Conservation (phyloP, 768 basidiomycete species). For the Fomitopsis serialis region DNA sequence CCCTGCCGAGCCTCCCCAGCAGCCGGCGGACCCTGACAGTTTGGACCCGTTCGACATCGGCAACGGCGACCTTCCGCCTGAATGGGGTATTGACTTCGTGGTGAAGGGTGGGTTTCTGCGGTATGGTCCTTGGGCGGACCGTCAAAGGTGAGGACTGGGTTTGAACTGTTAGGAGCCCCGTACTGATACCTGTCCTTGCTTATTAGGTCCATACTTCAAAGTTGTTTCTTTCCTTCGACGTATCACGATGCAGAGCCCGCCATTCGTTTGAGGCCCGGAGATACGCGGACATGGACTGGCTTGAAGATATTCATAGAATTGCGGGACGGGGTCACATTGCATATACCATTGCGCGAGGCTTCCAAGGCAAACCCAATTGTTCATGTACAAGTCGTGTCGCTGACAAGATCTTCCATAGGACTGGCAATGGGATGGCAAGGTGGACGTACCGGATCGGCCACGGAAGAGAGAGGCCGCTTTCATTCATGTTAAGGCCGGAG, state of each 20-base stretch:
- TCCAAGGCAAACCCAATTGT: constrained; percentile 57
- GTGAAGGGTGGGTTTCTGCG: constrained; percentile 70
- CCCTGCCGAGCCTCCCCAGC: constrained; percentile 31
- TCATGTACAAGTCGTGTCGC: neutral
- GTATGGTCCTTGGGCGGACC: constrained; percentile 97
- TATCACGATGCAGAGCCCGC: constrained; percentile 62
- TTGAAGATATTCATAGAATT: constrained; percentile 81
- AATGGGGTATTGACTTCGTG: constrained; percentile 89
- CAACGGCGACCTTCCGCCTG: constrained; percentile 83
- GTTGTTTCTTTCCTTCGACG: constrained; percentile 75
- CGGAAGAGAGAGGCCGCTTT: constrained; percentile 62
- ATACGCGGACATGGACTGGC: constrained; percentile 77
- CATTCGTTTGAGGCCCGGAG: constrained; percentile 61
- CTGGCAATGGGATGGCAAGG: constrained; percentile 85
- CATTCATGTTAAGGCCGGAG: constrained; percentile 69
- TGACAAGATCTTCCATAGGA: constrained; percentile 42
- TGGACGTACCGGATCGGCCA: constrained; percentile 40
- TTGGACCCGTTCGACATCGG: constrained; percentile 63
- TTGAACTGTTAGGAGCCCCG: neutral
- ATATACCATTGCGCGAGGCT: constrained; percentile 87
- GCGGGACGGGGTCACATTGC: constrained; percentile 66
- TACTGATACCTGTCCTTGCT: neutral
- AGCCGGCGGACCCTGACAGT: constrained; percentile 25
- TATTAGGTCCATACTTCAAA: constrained; percentile 67
- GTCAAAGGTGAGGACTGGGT: constrained; percentile 61